Base-by-base conservation (phyloP, 768 basidiomycete species). In the Mycena epipterygia region DNA sequence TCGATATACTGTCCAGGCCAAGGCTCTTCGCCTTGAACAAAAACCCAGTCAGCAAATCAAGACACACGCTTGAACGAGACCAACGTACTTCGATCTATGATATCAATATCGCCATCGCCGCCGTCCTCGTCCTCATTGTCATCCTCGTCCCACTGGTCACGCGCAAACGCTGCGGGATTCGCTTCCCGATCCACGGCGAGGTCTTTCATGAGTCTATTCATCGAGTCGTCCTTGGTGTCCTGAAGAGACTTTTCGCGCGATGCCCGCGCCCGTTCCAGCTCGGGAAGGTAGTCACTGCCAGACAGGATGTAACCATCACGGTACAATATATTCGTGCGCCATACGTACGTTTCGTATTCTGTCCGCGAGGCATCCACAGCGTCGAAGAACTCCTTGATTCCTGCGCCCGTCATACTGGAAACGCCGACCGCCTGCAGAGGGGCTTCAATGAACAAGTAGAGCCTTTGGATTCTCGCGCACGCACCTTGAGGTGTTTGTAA, bases 361-460 rank as follows among this genome's bases (percentile, higher is more conserved):
- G 90, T 85, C 74, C 95, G 85, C 2, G 94, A 95, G 33, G 89
- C 92, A 73, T 97, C 93, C 13, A 99, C 96, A 2, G 95, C 96
- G 33, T 92, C 89, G 76, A 99, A 94, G 79, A 99, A 98, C 62
- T 94, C 94, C 71, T 91, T 86, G 76, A 99, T 89, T 5, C 98
- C 98, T 33, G 91, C 93, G n/a, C 98, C 98, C 1, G 98, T 99
- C 86, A 95, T 86, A 67, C 97, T 96, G 21, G 95, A 97, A 16
- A 99, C 97, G 19, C 98, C 97, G 16, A 99, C 97, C 5, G 96
- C 89, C 96, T 97, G 72, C 30, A 42, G 27, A 46, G 44, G 46
- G 25, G 48, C 39, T 12, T 25, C 25, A 17, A 27, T 33, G 3
- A 49, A 33, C 9, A 17, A 42, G 8, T 71, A 27, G 29, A 58